These are phyloP conservation scores for Citrullus mucosospermus DNA, from an alignment of 306 rosid species.

Conservation along the genomic window DNA sequence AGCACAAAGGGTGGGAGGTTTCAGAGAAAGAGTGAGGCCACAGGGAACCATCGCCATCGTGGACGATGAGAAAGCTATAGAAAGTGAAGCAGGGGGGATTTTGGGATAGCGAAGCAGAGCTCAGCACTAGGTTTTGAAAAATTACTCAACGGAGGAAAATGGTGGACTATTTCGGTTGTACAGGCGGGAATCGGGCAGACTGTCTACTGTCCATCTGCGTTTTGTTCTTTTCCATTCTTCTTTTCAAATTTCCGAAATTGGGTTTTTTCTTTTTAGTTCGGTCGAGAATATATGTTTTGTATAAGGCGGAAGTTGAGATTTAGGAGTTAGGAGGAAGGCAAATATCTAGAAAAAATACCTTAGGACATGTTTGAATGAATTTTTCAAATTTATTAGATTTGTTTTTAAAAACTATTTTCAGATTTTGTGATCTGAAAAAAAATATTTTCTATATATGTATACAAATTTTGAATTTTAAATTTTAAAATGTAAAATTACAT, in stretches of 20 bases:
- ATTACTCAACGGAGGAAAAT: neutral
- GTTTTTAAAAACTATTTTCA: too few species aligned
- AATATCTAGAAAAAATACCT: too few species aligned
- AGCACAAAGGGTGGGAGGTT: neutral
- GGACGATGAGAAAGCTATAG: neutral
- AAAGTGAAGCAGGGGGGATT: neutral
- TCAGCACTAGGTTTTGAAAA: neutral
- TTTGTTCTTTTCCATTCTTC: neutral
- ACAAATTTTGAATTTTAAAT: too few species aligned
- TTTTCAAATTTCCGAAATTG: neutral
- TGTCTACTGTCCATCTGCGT: neutral
- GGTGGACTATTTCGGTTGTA: neutral
- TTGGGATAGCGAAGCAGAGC: neutral
- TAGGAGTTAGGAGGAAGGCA: too few species aligned
- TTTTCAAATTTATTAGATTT: too few species aligned
- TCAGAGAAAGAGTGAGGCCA: neutral
- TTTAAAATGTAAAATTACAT: too few species aligned
- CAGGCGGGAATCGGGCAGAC: neutral
- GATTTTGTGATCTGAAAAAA: too few species aligned
- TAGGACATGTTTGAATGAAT: too few species aligned
- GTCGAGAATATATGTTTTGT: too few species aligned
- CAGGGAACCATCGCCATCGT: neutral
- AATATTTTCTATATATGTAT: too few species aligned
- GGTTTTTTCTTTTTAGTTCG: too few species aligned
- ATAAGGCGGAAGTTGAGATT: too few species aligned